Evolutionary conservation across 140 eudicot species (phyloP).

Genomic region (Bidens hawaiensis): DNA sequence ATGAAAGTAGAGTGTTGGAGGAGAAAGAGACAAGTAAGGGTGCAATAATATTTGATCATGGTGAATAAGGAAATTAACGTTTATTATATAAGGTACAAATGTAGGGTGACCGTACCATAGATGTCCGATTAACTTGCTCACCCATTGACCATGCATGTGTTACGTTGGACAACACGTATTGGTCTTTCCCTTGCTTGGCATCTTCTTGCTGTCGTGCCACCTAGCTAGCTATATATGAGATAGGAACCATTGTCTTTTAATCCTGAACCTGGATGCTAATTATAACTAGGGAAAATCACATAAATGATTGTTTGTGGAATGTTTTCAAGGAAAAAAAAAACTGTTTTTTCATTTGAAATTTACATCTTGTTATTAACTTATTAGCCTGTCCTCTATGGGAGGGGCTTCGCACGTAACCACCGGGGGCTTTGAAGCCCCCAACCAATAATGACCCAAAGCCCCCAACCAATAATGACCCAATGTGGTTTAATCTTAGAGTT

Average conservation of each 20-base stretch:
- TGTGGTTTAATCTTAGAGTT: too few relatives aligned
- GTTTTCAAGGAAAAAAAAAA: neutral
- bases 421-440: too few relatives aligned
- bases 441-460: too few relatives aligned
- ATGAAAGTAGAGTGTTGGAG: neutral
- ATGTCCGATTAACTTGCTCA: constrained; percentile 22
- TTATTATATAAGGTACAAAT: constrained; percentile 27
- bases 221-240: too few relatives aligned
- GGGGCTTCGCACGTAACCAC: too few relatives aligned
- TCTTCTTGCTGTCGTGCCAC: neutral
- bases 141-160: constrained; percentile 21
- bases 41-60: constrained; percentile 8
- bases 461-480: too few relatives aligned
- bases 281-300: neutral
- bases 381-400: too few relatives aligned
- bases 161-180: constrained; percentile 16
- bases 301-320: neutral
- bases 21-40: neutral
- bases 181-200: neutral
- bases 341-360: too few relatives aligned
- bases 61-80: neutral
- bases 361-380: too few relatives aligned
- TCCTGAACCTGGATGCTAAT: neutral
- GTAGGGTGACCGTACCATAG: constrained; percentile 26
- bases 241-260: neutral